phyloP scores from a whole-genome alignment of 2,329 filamentous ascomycete species.

The Aspergillus phoenicis region DNA sequence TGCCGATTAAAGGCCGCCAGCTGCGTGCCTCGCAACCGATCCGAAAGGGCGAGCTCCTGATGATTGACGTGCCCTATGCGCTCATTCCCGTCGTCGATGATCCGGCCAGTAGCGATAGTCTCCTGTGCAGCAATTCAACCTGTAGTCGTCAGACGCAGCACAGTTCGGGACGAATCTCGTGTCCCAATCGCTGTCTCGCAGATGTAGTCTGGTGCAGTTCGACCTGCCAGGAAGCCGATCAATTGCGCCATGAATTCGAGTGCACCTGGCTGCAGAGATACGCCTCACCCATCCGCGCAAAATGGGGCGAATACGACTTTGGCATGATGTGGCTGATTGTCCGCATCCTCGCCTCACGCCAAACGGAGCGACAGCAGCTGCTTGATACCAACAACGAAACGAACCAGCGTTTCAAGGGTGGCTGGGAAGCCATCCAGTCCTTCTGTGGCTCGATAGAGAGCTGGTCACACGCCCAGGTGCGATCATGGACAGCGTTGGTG shows the following conservation, averaged over 20 bases:
- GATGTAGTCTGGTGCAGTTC: conserved; percentile 35
- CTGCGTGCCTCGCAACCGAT: conserved; percentile 29
- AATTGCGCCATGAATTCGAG: conserved; percentile 32
- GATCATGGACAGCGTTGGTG: conserved; percentile 28
- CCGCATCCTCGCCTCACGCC: conserved; percentile 30
- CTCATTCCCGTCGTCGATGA: conserved; percentile 35
- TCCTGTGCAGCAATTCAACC: conserved; percentile 35
- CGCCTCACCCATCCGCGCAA: conserved; percentile 25
- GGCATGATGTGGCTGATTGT: conserved; percentile 41
- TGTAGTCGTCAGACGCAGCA: conserved; percentile 27
- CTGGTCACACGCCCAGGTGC: conserved; percentile 33
- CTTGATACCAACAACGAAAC: not conserved
- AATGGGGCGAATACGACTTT: conserved; percentile 36
- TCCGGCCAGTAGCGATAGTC: conserved; percentile 23
- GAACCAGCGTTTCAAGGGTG: conserved; percentile 16
- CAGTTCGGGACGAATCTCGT: conserved; percentile 15
- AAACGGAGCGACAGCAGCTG: conserved; percentile 12
- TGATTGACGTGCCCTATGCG: conserved; percentile 36
- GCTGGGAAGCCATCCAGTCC: conserved; percentile 30
- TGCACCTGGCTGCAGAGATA: conserved; percentile 35
- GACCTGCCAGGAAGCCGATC: conserved; percentile 26
- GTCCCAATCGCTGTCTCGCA: conserved; percentile 27
- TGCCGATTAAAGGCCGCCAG: conserved; percentile 37
- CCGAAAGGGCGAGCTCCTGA: conserved; percentile 28
- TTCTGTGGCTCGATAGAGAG: conserved; percentile 34